A percentile compares a stretch with the other conserved stretches of the same genome.
Conservation (phyloP, 495 filamentous ascomycete genomes). For the Xylaria castorea region DNA sequence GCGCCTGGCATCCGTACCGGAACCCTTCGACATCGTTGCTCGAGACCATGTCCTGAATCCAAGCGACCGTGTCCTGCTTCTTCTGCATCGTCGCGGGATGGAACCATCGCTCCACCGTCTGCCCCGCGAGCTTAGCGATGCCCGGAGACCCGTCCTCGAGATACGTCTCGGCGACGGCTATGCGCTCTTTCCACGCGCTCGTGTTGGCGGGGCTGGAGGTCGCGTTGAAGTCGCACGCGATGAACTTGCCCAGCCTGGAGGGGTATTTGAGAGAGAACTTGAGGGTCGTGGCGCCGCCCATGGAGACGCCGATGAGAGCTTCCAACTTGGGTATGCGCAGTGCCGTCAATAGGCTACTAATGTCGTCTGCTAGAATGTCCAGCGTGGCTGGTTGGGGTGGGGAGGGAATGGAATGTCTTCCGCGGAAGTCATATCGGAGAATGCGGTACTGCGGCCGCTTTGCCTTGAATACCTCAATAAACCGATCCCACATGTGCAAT, state of each 20-base stretch:
- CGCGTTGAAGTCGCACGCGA: slow-evolving; percentile 80
- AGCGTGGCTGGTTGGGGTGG: slow-evolving; percentile 56
- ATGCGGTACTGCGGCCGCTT: slow-evolving; percentile 70
- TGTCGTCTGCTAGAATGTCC: slow-evolving; percentile 70
- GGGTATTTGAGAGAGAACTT: slow-evolving; percentile 73
- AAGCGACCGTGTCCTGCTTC: slow-evolving; percentile 56
- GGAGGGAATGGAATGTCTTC: slow-evolving; percentile 59
- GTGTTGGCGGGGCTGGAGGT: slow-evolving; percentile 71
- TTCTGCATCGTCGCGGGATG: slow-evolving; percentile 62
- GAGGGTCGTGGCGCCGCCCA: slow-evolving; percentile 78
- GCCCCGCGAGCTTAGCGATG: slow-evolving; percentile 65
- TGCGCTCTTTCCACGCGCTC: slow-evolving; percentile 77
- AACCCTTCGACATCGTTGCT: slow-evolving; percentile 74
- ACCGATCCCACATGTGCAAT: slow-evolving; percentile 77
- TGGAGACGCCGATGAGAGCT: slow-evolving; percentile 72
- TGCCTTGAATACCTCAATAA: slow-evolving; percentile 64
- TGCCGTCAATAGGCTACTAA: slow-evolving; percentile 63
- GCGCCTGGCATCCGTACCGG: slow-evolving; percentile 68
- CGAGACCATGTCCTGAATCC: slow-evolving; percentile 61
- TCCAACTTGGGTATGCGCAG: slow-evolving; percentile 67
- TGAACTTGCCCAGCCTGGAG: slow-evolving; percentile 61
- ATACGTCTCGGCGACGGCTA: slow-evolving; percentile 67
- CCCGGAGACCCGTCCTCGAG: slow-evolving; percentile 54
- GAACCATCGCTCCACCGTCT: slow-evolving; percentile 80
- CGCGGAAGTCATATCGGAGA: slow-evolving; percentile 74